These are phyloP conservation scores for Colletotrichum tamarilloi DNA, from an alignment of 2,329 filamentous ascomycete species.

Conservation along the genomic window DNA sequence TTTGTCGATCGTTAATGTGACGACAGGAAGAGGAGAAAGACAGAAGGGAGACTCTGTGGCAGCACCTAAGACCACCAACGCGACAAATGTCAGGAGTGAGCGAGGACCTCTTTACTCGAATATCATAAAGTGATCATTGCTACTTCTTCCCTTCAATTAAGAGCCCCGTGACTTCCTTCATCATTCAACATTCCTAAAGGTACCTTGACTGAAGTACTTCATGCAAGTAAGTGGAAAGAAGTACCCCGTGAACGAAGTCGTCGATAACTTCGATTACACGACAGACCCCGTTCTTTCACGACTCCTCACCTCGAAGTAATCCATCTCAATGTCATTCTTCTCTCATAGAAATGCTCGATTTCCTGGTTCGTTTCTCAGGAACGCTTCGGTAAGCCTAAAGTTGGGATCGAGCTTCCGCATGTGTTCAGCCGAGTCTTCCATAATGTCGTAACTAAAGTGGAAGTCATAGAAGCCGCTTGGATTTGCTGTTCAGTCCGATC, in stretches of 20 bases:
- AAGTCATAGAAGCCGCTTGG: constrained; percentile 33
- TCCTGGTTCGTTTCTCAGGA: neutral
- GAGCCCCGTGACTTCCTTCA: neutral
- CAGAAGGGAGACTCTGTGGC: neutral
- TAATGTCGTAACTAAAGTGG: constrained; percentile 27
- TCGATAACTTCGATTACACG: neutral
- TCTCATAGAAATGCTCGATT: neutral
- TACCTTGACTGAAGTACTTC: neutral
- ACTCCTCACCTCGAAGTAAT: no score
- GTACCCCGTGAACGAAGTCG: neutral
- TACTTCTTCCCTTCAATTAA: neutral
- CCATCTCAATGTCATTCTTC: neutral
- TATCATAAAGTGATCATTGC: no score
- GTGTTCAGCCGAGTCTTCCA: neutral
- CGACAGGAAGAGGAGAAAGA: neutral
- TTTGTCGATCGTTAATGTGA: neutral
- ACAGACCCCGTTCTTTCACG: no score
- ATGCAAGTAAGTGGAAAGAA: neutral
- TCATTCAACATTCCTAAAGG: neutral
- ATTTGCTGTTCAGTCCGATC: neutral
- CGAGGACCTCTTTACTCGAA: no score
- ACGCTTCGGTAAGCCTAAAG: neutral
- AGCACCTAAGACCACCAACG: no score
- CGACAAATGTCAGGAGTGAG: no score
- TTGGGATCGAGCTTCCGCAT: constrained; percentile 4